These are phyloP conservation scores for Rhizopus arrhizus DNA, from an alignment of 371 early-diverging fungal species.

Conservation along the genomic window DNA sequence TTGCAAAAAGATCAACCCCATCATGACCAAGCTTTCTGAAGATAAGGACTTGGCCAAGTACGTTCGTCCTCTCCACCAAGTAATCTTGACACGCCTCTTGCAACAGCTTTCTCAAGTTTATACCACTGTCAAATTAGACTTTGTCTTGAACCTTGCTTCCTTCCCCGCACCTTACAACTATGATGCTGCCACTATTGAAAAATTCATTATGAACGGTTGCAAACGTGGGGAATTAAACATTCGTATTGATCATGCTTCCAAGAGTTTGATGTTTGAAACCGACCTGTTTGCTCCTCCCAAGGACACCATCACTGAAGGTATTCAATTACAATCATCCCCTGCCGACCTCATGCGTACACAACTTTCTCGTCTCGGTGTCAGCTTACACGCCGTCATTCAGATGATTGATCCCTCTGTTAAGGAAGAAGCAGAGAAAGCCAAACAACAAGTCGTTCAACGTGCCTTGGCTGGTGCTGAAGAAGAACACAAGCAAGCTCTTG, in stretches of 20 bases:
- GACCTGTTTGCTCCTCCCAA: slow-evolving; percentile 77
- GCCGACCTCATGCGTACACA: slow-evolving; percentile 87
- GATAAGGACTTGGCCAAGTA: slow-evolving; percentile 82
- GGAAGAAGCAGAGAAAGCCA: slow-evolving; percentile 64
- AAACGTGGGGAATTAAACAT: slow-evolving; percentile 94
- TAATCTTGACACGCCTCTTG: slow-evolving; percentile 91
- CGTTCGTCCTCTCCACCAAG: slow-evolving; percentile 91
- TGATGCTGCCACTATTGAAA: slow-evolving; percentile 88
- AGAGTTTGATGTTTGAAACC: slow-evolving; percentile 88
- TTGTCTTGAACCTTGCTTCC: slow-evolving; percentile 84
- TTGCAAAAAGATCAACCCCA: slow-evolving; percentile 92
- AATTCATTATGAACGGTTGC: slow-evolving; percentile 96
- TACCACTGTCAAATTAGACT: slow-evolving; percentile 92
- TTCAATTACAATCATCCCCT: slow-evolving; percentile 85
- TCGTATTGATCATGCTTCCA: slow-evolving; percentile 91
- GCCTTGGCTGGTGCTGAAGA: slow-evolving; percentile 73
- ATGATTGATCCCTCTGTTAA: slow-evolving; percentile 82
- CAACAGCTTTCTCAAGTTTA: slow-evolving; percentile 97
- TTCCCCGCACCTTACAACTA: slow-evolving; percentile 87
- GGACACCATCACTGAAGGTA: slow-evolving; percentile 77
- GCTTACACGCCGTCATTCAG: slow-evolving; percentile 81
- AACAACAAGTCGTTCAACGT: slow-evolving; percentile 63
- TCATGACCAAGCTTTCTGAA: slow-evolving; percentile 72
- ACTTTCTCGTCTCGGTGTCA: slow-evolving; percentile 73
- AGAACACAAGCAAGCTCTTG: slow-evolving; percentile 80